Base-by-base conservation (phyloP, 208 protist genomes). In the Crithidia expoeki region DNA sequence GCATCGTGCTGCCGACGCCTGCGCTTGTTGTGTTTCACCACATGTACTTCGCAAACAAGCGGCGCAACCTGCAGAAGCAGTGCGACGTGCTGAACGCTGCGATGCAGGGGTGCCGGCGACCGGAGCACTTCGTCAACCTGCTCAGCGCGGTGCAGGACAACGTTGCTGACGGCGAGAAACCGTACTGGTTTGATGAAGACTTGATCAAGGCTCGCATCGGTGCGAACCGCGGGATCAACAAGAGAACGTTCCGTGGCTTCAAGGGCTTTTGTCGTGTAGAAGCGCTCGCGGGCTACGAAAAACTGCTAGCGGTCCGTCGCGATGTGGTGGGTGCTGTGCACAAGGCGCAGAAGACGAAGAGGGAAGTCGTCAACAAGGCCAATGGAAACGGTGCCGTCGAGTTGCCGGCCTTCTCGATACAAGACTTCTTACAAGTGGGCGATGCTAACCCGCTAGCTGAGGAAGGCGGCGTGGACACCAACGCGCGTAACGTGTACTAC, bases 11-110 rank as follows among this genome's bases (percentile, higher is more conserved):
- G n/a, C 42, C 68, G 25, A 88, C 80, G n/a, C 83, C 86, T 2
- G 79, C 77, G 47, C 66, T 76, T n/a, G 58, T 89, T n/a, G 63
- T 72, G 40, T 27, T 86, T 16, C 83, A 91, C 68, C 86, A 91
- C 74, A 75, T 79, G 67, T 72, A 85, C 77, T 76, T 91, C 57
- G 80, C 76, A 7, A 71, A 73, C 58, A 59, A 64, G 55, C 56
- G 83, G 30, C 81, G 83, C 50, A 83, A 71, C 61, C 51, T 80
- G 57, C 85, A 91, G 68, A 80, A 78, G 60, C 81, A 79, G 57
- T 61, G 55, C 17, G 80, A 91, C 60, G 57, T 83, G 33, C 47
- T 84, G 52, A 86, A 77, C 53, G 58, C 16, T 23, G 59, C 33
- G 34, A 57, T 67, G 49, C 33, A 64, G 32, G 44, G 50, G 25